Evolutionary conservation across 768 basidiomycete species (phyloP).

Genomic region (Rhodotorula paludigena): DNA sequence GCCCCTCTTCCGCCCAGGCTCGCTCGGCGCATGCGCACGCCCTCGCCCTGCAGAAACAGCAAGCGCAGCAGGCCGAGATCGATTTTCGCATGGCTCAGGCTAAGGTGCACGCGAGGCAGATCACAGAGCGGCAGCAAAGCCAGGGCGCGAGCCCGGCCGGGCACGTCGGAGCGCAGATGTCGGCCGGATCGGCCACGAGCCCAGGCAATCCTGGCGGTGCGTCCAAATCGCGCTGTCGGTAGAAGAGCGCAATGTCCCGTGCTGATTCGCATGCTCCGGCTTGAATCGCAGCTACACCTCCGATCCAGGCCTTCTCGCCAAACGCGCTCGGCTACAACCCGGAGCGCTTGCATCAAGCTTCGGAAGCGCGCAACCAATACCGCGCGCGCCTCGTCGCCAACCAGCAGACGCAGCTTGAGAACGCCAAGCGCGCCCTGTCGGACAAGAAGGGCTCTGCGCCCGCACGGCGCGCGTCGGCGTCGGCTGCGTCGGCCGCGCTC

Average conservation of each 20-base stretch:
- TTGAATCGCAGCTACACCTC: background rate
- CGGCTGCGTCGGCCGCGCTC: background rate
- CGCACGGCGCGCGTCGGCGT: background rate
- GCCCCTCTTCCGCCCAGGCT: background rate
- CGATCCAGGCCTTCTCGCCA: background rate
- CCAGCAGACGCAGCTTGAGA: slow-evolving; percentile 9
- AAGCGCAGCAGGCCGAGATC: slow-evolving; percentile 3
- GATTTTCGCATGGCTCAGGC: background rate
- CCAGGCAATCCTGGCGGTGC: background rate
- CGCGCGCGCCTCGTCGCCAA: slow-evolving; percentile 4
- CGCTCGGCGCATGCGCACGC: background rate
- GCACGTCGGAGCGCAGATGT: background rate
- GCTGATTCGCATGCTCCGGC: background rate
- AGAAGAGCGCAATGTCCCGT: too few species aligned
- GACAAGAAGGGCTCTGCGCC: background rate
- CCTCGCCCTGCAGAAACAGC: background rate
- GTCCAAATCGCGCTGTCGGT: background rate
- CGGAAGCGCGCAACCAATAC: slow-evolving; percentile 1
- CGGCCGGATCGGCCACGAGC: background rate
- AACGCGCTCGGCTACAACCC: slow-evolving; percentile 2
- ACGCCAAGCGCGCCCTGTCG: background rate
- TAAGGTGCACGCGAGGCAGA: background rate
- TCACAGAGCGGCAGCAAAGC: background rate
- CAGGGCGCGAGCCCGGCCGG: background rate
- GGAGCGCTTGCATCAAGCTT: background rate